Evolutionary conservation across 768 basidiomycete genomes (phyloP).

Genomic region (Suillus alpinus): DNA sequence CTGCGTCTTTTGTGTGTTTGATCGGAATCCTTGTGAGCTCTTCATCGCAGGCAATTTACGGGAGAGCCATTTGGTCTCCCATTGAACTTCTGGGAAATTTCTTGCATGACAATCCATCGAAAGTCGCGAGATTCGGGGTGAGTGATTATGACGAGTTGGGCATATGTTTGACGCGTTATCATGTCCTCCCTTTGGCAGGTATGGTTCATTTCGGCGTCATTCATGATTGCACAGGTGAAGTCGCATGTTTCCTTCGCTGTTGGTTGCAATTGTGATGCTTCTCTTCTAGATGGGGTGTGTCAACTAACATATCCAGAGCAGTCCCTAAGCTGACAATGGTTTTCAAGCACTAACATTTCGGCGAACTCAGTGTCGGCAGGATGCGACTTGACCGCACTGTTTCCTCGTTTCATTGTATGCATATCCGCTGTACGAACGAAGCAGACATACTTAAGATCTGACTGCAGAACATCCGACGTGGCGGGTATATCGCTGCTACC

Average conservation of each 20-base stretch:
- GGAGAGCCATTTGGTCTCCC: conserved; percentile 76
- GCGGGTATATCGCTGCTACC: conserved; percentile 79
- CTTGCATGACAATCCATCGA: conserved; percentile 59
- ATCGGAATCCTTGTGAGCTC: conserved; percentile 82
- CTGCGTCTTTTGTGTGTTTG: conserved; percentile 73
- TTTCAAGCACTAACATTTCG: conserved; percentile 67
- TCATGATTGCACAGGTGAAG: conserved; percentile 71
- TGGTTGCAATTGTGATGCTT: conserved; percentile 2
- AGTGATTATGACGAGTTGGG: conserved; percentile 1
- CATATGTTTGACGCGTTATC: background rate
- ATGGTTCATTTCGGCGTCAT: conserved; percentile 77
- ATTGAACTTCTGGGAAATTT: conserved; percentile 69
- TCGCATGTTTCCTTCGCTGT: background rate
- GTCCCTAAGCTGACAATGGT: conserved; percentile 4
- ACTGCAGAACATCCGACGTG: conserved; percentile 72
- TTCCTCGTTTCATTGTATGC: conserved; percentile 71
- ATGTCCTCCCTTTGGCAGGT: conserved; percentile 35
- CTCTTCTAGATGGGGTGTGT: conserved; percentile 26
- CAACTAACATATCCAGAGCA: conserved; percentile 14
- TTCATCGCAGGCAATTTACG: conserved; percentile 71
- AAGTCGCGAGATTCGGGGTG: conserved; percentile 67
- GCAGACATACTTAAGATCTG: background rate
- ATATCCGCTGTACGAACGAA: background rate
- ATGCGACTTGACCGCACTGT: conserved; percentile 76
- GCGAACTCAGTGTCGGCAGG: conserved; percentile 84